These are phyloP conservation scores for Xylaria sp. DNA, from an alignment of 2,329 filamentous ascomycete genomes.

Conservation along the genomic window DNA sequence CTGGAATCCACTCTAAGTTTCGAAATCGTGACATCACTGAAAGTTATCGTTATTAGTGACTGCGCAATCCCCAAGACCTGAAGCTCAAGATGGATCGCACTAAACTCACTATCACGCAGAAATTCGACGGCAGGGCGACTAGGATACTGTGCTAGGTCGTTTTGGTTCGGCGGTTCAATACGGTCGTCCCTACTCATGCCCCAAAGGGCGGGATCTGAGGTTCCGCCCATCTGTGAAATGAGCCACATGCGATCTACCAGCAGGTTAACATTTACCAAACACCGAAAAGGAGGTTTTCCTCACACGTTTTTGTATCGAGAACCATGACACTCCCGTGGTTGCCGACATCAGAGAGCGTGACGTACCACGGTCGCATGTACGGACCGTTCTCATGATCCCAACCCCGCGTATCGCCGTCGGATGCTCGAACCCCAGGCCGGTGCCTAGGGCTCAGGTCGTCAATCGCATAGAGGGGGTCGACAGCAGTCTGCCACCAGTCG, in stretches of 20 bases:
- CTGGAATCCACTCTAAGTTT: slow-evolving; percentile 32
- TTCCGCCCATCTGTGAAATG: slow-evolving; percentile 29
- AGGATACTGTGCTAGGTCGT: slow-evolving; percentile 27
- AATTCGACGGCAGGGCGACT: slow-evolving; percentile 33
- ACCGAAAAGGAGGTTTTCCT: background rate
- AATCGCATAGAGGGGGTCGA: slow-evolving; percentile 30
- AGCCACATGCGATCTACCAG: slow-evolving; percentile 33
- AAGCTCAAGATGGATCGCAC: no score
- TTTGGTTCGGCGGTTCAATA: slow-evolving; percentile 16
- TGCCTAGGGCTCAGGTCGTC: slow-evolving; percentile 20
- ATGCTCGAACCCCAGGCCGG: slow-evolving; percentile 5
- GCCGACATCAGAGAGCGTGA: slow-evolving; percentile 34
- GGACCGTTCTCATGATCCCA: slow-evolving; percentile 38
- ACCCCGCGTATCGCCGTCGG: slow-evolving; percentile 19
- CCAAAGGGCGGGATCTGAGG: slow-evolving; percentile 24
- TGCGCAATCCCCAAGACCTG: background rate
- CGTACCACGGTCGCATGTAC: slow-evolving; percentile 41
- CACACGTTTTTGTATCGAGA: slow-evolving; percentile 40
- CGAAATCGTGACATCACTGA: slow-evolving; percentile 28
- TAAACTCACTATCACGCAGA: slow-evolving; percentile 29
- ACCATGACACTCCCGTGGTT: slow-evolving; percentile 42
- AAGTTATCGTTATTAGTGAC: background rate
- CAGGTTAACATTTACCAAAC: background rate
- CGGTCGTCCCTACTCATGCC: background rate
- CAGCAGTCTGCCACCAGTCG: slow-evolving; percentile 28